A percentile compares a stretch with the other conserved stretches of the same genome.
These are phyloP conservation scores for Trichoderma sp. DNA, from an alignment of 2,329 filamentous ascomycete species.

Conservation along the genomic window DNA sequence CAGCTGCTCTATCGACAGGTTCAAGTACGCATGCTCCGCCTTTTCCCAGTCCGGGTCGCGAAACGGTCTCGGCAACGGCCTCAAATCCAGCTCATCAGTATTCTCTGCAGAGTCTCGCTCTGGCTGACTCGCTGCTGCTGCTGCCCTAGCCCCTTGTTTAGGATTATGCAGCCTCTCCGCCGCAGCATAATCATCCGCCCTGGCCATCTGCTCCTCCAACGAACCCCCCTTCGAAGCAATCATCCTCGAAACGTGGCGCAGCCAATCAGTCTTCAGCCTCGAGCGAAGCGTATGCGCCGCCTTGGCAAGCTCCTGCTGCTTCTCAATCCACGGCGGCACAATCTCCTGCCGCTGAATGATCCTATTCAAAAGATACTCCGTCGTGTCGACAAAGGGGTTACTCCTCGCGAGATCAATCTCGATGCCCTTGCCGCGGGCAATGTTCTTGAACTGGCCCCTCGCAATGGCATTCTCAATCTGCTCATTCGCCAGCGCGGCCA, in stretches of 20 bases:
- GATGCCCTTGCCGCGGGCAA: constrained; percentile 77
- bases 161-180: constrained; percentile 72
- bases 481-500: constrained; percentile 85
- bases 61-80: constrained; percentile 55
- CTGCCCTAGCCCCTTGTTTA: constrained; percentile 35
- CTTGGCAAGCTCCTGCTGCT: constrained; percentile 84
- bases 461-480: constrained; percentile 92
- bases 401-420: constrained; percentile 79
- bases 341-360: constrained; percentile 97
- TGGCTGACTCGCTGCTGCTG: too few species aligned
- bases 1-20: constrained; percentile 72
- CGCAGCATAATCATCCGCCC: constrained; percentile 72
- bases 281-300: constrained; percentile 70
- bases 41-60: constrained; percentile 76
- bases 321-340: constrained; percentile 97
- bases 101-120: background rate
- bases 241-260: constrained; percentile 73
- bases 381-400: constrained; percentile 91
- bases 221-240: constrained; percentile 78
- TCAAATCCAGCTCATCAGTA: constrained; percentile 35
- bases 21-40: constrained; percentile 73
- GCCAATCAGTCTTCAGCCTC: constrained; percentile 81
- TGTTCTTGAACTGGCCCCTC: constrained; percentile 82
- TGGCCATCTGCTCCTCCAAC: constrained; percentile 69
- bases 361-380: constrained; percentile 97